Evolutionary conservation across 2,329 filamentous ascomycete genomes (phyloP), one percentile per base, ranked within the genome.

Genomic region (Paraphoma sp.): DNA sequence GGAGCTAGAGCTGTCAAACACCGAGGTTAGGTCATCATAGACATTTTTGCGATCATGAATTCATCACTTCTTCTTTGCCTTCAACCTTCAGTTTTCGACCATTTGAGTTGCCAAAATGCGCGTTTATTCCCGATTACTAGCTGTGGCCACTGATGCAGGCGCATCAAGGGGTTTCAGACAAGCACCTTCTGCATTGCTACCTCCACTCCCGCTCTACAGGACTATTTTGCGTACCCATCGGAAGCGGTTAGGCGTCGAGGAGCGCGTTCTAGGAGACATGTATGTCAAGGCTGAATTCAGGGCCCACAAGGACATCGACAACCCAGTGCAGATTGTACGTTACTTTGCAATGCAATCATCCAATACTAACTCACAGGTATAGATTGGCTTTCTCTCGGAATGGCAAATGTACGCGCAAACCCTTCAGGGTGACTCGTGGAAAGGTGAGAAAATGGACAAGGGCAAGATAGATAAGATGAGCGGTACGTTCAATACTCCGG

Each of bases 351-450:
- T 16, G 23, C 12, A 4, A n/a, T 46, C 9, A 3, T 23, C 29
- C 16, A 38, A 51, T 29, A 29, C 16, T 6, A 36, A 18, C 48
- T 68, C 38, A 69, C 43, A 44, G 48, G 44, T 6, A 11, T n/a
- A 96, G 92, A 92, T 98, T 68, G 95, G 94, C 1, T 99, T 99
- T 76, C 83, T 99, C 66, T 94, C 91, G 0, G 93, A 98, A 77
- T 99, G 94, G 94, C 95, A 99, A 77, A 80, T 92, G 50, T 99
- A 98, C 73, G 93, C 93, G 1, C 94, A 99, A 75, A 89, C 92
- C 73, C 80, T 99, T 14, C 94, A 98, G 72, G 94, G 93, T 0
- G 89, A 96, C 51, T 77, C 84, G 0, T 98, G 95, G 95, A 83
- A 85, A 57, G 94, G 89, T 1, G 91, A 92, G 62, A 94, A 89